phyloP scores from a whole-genome alignment of 352 stramenopile genomes.

The Phytophthora crassamura region DNA sequence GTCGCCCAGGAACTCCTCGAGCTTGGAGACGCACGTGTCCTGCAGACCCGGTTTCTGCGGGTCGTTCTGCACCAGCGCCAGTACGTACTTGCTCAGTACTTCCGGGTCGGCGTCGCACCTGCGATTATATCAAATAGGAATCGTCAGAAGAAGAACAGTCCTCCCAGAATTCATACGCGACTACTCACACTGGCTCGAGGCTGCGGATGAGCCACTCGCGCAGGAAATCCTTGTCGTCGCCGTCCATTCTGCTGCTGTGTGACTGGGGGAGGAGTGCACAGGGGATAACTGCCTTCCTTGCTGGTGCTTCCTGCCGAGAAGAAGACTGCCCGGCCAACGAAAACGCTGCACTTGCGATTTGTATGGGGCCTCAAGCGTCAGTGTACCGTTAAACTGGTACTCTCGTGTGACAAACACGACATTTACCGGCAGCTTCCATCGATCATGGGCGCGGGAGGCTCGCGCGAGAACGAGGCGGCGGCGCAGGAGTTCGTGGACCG shows the following conservation, averaged over 20 bases:
- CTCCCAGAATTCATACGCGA: too few relatives aligned
- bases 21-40: slow-evolving; percentile 76
- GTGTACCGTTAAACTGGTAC: too few relatives aligned
- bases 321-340: slow-evolving; percentile 27
- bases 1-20: slow-evolving; percentile 88
- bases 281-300: slow-evolving; percentile 27
- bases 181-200: slow-evolving; percentile 83
- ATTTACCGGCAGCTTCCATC: not conserved
- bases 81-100: slow-evolving; percentile 89
- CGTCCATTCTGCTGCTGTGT: slow-evolving; percentile 58
- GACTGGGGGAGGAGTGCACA: slow-evolving; percentile 6
- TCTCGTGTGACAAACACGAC: slow-evolving; percentile 15
- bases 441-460: slow-evolving; percentile 47
- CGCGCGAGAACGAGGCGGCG: slow-evolving; percentile 56
- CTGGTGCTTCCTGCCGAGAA: slow-evolving; percentile 15
- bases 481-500: slow-evolving; percentile 66
- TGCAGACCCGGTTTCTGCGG: slow-evolving; percentile 73
- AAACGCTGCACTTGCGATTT: slow-evolving; percentile 23
- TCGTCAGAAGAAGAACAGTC: not conserved
- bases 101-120: slow-evolving; percentile 89
- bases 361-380: not conserved
- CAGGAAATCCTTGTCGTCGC: slow-evolving; percentile 79
- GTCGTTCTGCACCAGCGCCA: slow-evolving; percentile 86
- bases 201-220: slow-evolving; percentile 88
- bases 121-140: not conserved